Conservation (phyloP, 306 rosid genomes). For the Psophocarpus tetragonolobus region DNA sequence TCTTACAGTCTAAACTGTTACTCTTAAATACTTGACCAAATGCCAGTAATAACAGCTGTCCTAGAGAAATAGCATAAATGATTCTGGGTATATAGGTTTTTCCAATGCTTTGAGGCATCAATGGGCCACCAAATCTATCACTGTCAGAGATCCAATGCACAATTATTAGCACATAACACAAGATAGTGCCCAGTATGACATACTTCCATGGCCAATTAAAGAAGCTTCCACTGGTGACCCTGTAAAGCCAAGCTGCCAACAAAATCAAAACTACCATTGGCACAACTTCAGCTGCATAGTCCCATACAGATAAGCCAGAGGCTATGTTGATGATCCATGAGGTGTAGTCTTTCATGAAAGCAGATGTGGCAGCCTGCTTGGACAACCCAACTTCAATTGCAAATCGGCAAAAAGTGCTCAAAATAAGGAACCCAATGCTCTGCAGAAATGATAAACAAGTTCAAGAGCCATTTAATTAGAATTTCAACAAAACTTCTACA, state of each 20-base stretch:
- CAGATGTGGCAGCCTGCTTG: slow-evolving; percentile 88
- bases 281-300: slow-evolving; percentile 56
- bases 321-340: slow-evolving; percentile 67
- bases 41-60: slow-evolving; percentile 65
- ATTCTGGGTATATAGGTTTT: slow-evolving; percentile 67
- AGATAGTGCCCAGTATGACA: slow-evolving; percentile 53
- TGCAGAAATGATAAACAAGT: slow-evolving; percentile 47
- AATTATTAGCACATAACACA: slow-evolving; percentile 66
- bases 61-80: slow-evolving; percentile 66
- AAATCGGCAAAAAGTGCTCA: slow-evolving; percentile 77
- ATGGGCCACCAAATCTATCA: slow-evolving; percentile 40
- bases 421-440: slow-evolving; percentile 79
- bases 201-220: slow-evolving; percentile 58
- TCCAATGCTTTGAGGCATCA: slow-evolving; percentile 52
- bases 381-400: slow-evolving; percentile 80
- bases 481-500: slow-evolving; percentile 16
- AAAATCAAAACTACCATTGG: slow-evolving; percentile 62
- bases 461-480: slow-evolving; percentile 26
- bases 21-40: slow-evolving; percentile 46
- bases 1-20: slow-evolving; percentile 43
- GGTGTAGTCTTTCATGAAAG: slow-evolving; percentile 59
- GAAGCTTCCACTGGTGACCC: slow-evolving; percentile 43
- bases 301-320: slow-evolving; percentile 58
- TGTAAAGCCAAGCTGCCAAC: slow-evolving; percentile 66
- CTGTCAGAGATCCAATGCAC: slow-evolving; percentile 67